A percentile compares a stretch with the other conserved stretches of the same genome.
These are phyloP conservation scores for Peterozyma toletana DNA, from an alignment of 805 yeast species.

Conservation along the genomic window DNA sequence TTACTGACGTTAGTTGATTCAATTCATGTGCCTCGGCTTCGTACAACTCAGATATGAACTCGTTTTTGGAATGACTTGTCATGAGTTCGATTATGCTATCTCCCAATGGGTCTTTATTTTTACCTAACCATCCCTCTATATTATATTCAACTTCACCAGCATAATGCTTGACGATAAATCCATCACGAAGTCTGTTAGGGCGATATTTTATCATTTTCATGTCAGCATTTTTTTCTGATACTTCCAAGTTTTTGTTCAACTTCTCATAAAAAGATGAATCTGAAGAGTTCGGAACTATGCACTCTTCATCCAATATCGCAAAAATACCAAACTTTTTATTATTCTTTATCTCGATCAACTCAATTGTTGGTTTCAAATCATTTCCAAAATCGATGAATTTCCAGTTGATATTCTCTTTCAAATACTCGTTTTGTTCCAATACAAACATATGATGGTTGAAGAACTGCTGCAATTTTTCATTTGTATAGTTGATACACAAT, in stretches of 20 bases:
- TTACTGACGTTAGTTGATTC: slow-evolving; percentile 7
- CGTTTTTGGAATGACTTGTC: slow-evolving; percentile 51
- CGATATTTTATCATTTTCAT: slow-evolving; percentile 41
- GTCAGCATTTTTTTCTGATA: slow-evolving; percentile 17
- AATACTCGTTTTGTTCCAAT: slow-evolving; percentile 52
- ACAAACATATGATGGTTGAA: slow-evolving; percentile 59
- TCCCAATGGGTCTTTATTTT: slow-evolving; percentile 88
- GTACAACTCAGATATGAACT: slow-evolving; percentile 52
- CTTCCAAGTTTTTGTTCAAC: slow-evolving; percentile 58
- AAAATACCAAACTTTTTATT: slow-evolving; percentile 68
- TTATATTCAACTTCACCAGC: slow-evolving; percentile 96
- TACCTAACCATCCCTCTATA: slow-evolving; percentile 88
- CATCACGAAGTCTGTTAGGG: slow-evolving; percentile 67
- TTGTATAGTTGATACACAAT: slow-evolving; percentile 53
- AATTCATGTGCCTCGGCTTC: slow-evolving; percentile 20
- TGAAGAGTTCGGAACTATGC: slow-evolving; percentile 86
- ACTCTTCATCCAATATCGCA: slow-evolving; percentile 87
- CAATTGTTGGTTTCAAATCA: slow-evolving; percentile 91
- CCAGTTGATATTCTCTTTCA: slow-evolving; percentile 55
- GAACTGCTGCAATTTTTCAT: slow-evolving; percentile 53
- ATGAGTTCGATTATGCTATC: slow-evolving; percentile 50
- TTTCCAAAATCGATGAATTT: slow-evolving; percentile 88
- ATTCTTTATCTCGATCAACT: slow-evolving; percentile 66
- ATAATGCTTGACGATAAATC: slow-evolving; percentile 83
- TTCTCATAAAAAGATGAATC: slow-evolving; percentile 81